phyloP scores from a whole-genome alignment of 345 rosid genomes.

The Diplotaxis tenuifolia region DNA sequence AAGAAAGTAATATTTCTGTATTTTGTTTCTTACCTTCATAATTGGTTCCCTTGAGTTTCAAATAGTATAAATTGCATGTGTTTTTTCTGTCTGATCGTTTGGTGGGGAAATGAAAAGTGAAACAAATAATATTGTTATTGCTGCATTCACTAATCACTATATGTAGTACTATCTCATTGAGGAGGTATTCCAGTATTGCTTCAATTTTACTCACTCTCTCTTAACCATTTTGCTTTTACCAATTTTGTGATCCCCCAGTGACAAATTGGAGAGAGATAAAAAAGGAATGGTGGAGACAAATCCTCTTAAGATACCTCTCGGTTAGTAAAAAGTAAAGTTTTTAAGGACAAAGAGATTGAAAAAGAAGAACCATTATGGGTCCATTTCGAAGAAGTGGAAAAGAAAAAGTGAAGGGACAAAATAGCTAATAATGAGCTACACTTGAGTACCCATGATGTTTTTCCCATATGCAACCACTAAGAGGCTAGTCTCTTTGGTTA shows the following conservation, averaged over 20 bases:
- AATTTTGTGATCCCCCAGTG: conserved; percentile 26
- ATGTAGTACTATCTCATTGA: neutral
- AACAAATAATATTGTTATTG: conserved; percentile 3
- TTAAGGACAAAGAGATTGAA: conserved; percentile 19
- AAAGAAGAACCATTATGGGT: conserved; percentile 39
- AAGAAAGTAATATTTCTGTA: too few species aligned
- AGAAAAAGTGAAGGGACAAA: conserved; percentile 35
- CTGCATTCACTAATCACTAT: neutral
- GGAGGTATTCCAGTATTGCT: conserved; percentile 15
- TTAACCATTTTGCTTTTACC: conserved; percentile 24
- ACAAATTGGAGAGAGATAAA: conserved; percentile 25
- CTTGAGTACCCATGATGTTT: conserved; percentile 60
- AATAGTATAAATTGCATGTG: neutral
- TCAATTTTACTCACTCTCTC: conserved; percentile 28
- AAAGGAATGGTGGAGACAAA: conserved; percentile 28
- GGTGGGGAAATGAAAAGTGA: neutral
- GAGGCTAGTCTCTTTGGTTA: conserved; percentile 5
- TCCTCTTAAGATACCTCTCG: conserved; percentile 37
- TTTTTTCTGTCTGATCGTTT: neutral
- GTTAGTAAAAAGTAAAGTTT: conserved; percentile 30
- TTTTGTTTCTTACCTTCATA: too few species aligned
- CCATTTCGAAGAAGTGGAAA: conserved; percentile 42
- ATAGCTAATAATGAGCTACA: conserved; percentile 41
- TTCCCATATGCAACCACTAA: conserved; percentile 61
- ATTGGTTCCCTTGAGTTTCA: neutral